Evolutionary conservation across 495 filamentous ascomycete genomes (phyloP), one percentile per base, ranked within the genome.

Genomic region (Penicillium pulvis): DNA sequence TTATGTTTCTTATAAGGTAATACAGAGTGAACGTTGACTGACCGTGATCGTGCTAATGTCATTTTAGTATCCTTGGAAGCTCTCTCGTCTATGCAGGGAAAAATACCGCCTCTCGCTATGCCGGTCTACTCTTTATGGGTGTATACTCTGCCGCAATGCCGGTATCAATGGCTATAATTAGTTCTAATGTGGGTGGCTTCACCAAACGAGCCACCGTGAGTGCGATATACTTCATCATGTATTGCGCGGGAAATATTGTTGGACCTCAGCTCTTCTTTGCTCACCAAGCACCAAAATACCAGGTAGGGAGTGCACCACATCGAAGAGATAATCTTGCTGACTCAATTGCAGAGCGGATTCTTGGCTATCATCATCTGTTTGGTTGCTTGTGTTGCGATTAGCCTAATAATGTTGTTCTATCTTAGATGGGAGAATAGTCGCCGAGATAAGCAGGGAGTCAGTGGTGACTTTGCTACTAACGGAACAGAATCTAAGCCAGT

Each of bases 151-250:
- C 36, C 28, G 24, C 19, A n/a, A 51, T 65, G 26, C 2, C 68
- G 81, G 4, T 75, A 68, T 8, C 46, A 16, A 62, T 83, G 19
- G 77, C 82, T 20, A 69, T 70, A 0, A 75, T 73, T 31, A 24
- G 41, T 23, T 23, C 44, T 2, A 85, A 86, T 50, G 72, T 85
- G 1, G 80, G 79, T 4, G 83, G 83, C 17, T 85, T 82, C 67
- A 85, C 84, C 8, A 85, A 87, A 65, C 83, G 84, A 51, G 63
- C 70, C 6, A 63, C 65, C 1, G 65, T 72, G 11, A 68, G 53
- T 23, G 61, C 66, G 20, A 41, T 59, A 2, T 36, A 44, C 5
- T 66, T 63, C 33, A 49, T 63, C 17, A 41, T 31, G 8, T 68
- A 60, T 52, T 56, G 57, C n/a, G 41, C 23, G 3, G 53, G 58